Percentiles rank a stretch among this genome's conserved stretches.
Evolutionary conservation across 768 basidiomycete species (phyloP).

Genomic region (Kwoniella bestiolae): DNA sequence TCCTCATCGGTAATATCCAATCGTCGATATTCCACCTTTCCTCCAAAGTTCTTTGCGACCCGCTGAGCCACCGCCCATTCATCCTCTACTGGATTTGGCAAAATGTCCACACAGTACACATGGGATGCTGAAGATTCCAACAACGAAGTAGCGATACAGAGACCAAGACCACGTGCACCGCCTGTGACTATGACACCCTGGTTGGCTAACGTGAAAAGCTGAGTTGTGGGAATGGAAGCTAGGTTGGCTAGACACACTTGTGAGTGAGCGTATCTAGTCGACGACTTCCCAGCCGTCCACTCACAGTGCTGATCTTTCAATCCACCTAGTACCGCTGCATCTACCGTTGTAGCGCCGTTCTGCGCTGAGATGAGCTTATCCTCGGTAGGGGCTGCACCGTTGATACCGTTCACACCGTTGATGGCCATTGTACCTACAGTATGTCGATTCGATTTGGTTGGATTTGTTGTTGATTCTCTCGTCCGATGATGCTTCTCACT

Average conservation of each 20-base stretch:
- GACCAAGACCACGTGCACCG: conserved; percentile 46
- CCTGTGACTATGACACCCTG: conserved; percentile 48
- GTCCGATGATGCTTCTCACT: too few species aligned
- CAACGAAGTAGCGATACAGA: conserved; percentile 39
- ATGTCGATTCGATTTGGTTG: too few species aligned
- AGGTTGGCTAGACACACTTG: neutral
- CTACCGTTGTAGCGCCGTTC: neutral
- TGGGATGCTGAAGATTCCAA: conserved; percentile 37
- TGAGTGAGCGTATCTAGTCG: conserved; percentile 3
- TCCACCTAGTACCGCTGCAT: conserved; percentile 8
- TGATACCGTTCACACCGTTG: neutral
- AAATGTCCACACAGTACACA: conserved; percentile 41
- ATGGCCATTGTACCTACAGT: conserved; percentile 8
- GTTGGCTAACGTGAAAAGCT: conserved; percentile 40
- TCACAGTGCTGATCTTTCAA: conserved; percentile 1
- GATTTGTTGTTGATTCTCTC: neutral
- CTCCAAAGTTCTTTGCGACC: conserved; percentile 15
- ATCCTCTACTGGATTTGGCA: conserved; percentile 29
- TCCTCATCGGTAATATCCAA: conserved; percentile 37
- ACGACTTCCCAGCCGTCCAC: neutral
- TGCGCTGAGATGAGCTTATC: conserved; percentile 1
- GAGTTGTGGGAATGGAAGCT: conserved; percentile 17
- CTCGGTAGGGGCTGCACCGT: neutral
- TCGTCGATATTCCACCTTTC: conserved; percentile 13
- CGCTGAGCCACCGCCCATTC: conserved; percentile 34